Conservation (phyloP, 208 protist genomes). For the Leptomonas seymouri region DNA sequence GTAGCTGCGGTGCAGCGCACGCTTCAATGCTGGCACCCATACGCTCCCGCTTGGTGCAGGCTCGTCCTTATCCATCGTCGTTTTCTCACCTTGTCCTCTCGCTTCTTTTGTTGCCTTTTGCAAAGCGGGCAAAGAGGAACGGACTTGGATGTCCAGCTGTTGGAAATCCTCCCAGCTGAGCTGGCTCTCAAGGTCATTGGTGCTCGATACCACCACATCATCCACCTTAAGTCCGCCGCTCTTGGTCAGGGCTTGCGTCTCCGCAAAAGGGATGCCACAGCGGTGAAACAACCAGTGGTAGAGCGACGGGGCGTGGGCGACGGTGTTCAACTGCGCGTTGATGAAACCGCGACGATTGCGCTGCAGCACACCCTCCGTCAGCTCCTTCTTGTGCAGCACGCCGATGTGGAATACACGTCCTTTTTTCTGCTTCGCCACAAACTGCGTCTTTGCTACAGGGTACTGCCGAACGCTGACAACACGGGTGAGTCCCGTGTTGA, state of each 20-base stretch:
- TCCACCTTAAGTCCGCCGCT: constrained; percentile 59
- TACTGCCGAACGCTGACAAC: constrained; percentile 66
- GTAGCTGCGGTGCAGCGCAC: constrained; percentile 83
- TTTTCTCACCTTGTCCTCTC: not conserved
- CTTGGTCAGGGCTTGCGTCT: constrained; percentile 54
- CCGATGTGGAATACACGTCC: constrained; percentile 80
- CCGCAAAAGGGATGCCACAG: constrained; percentile 84
- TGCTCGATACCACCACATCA: constrained; percentile 46
- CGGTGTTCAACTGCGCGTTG: constrained; percentile 82
- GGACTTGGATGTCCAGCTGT: constrained; percentile 74
- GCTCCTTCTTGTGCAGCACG: constrained; percentile 69
- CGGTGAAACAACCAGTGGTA: constrained; percentile 92
- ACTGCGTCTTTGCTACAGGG: constrained; percentile 42
- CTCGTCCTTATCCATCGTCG: not conserved
- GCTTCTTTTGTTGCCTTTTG: not conserved
- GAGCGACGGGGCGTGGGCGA: constrained; percentile 80
- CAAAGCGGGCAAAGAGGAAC: constrained; percentile 36
- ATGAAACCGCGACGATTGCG: constrained; percentile 81
- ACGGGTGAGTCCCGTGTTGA: constrained; percentile 74
- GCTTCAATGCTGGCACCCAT: constrained; percentile 85
- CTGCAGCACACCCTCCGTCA: constrained; percentile 58
- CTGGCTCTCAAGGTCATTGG: constrained; percentile 67
- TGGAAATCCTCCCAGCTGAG: constrained; percentile 78
- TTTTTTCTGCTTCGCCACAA: constrained; percentile 46
- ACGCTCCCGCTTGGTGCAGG: not conserved